Evolutionary conservation across 2,329 filamentous ascomycete species (phyloP).

Genomic region (Beauveria sp.): DNA sequence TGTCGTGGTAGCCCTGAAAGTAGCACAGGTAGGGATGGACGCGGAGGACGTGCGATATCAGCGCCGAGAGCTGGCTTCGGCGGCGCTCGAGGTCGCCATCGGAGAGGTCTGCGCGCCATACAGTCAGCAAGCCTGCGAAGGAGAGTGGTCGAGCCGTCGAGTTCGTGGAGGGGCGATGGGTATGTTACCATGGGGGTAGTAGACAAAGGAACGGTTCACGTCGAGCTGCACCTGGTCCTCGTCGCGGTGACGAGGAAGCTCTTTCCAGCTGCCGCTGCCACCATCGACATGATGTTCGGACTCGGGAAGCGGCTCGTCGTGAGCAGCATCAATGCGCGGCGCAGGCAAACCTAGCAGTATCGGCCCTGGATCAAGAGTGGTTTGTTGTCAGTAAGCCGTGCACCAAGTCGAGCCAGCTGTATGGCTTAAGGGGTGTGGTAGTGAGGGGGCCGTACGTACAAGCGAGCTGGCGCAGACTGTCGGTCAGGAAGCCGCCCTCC

Average conservation of each 20-base stretch:
- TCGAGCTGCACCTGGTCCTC: conserved; percentile 89
- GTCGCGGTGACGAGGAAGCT: conserved; percentile 70
- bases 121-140: too few relatives aligned
- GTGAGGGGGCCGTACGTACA: conserved; percentile 48
- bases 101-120: conserved; percentile 47
- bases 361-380: conserved; percentile 9
- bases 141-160: too few relatives aligned
- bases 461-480: conserved; percentile 61
- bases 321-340: conserved; percentile 8
- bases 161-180: too few relatives aligned
- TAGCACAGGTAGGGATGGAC: conserved; percentile 80
- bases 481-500: conserved; percentile 58
- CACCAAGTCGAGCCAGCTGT: not conserved
- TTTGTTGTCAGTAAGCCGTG: not conserved
- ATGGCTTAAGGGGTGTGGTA: not conserved
- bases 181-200: conserved; percentile 73
- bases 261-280: conserved; percentile 39
- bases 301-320: conserved; percentile 12
- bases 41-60: conserved; percentile 77
- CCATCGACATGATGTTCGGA: conserved; percentile 15
- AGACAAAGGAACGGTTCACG: conserved; percentile 93
- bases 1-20: conserved; percentile 98
- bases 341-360: conserved; percentile 11
- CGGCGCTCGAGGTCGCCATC: conserved; percentile 60
- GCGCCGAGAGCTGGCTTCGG: conserved; percentile 67